Conservation (phyloP, 371 early-diverging fungal genomes). For the Mortierella sp. region DNA sequence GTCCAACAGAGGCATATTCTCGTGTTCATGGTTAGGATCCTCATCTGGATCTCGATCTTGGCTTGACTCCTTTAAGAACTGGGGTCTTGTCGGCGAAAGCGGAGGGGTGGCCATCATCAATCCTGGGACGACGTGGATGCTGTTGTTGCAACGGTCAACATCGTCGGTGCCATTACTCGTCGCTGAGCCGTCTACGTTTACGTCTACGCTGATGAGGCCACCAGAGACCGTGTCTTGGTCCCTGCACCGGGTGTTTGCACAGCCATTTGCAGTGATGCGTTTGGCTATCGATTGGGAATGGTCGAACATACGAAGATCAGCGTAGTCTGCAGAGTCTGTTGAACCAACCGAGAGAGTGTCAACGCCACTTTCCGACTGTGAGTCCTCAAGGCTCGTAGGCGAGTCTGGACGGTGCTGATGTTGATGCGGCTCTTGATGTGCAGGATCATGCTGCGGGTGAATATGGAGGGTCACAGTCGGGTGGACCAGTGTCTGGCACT, state of each 20-base stretch:
- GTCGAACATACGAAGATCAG: slow-evolving; percentile 2
- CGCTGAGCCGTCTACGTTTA: slow-evolving; percentile 9
- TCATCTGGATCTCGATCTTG: slow-evolving; percentile 5
- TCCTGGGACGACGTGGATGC: not conserved
- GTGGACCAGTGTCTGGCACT: slow-evolving; percentile 22
- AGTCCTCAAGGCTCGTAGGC: slow-evolving; percentile 49
- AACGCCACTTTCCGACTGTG: slow-evolving; percentile 28
- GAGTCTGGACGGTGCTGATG: slow-evolving; percentile 35
- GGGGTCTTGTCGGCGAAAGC: slow-evolving; percentile 30
- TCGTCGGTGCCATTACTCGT: not conserved
- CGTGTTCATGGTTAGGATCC: not conserved
- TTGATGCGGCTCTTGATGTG: slow-evolving; percentile 4
- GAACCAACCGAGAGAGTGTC: slow-evolving; percentile 30
- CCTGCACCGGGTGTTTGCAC: not conserved
- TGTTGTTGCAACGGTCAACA: not conserved
- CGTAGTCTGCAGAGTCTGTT: slow-evolving; percentile 19
- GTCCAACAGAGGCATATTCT: not conserved
- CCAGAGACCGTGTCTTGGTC: slow-evolving; percentile 12
- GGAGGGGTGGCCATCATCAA: slow-evolving; percentile 43
- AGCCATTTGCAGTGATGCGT: not conserved
- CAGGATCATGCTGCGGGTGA: slow-evolving; percentile 9
- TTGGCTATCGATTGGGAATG: not conserved
- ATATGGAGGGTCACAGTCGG: slow-evolving; percentile 12
- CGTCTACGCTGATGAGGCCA: not conserved
- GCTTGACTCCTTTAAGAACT: slow-evolving; percentile 4